These are phyloP conservation scores for Phanerodontia chrysosporium DNA, from an alignment of 768 basidiomycete species.

Conservation along the genomic window DNA sequence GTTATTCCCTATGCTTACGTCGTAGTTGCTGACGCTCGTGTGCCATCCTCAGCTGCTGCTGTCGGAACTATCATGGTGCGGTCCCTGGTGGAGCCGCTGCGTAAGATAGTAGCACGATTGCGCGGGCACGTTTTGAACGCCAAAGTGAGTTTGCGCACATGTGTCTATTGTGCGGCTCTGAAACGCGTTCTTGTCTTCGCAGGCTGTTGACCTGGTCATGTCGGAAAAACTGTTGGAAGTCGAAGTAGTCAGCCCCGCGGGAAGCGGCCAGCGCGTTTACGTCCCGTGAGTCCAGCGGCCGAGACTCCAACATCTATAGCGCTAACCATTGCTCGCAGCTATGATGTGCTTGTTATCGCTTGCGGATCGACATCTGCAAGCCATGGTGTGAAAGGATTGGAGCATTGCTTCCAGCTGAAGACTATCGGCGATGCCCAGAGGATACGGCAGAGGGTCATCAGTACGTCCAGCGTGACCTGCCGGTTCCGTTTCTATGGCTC, in stretches of 20 bases:
- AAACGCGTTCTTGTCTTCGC: background rate
- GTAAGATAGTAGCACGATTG: conserved; percentile 89
- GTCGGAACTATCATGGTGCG: conserved; percentile 93
- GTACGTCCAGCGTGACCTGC: conserved; percentile 34
- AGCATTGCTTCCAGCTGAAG: conserved; percentile 92
- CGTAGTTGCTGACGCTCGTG: conserved; percentile 5
- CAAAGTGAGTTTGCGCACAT: conserved; percentile 29
- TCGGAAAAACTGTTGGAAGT: conserved; percentile 83
- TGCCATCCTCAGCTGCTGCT: conserved; percentile 61
- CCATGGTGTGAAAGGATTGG: conserved; percentile 89
- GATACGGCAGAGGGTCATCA: conserved; percentile 83
- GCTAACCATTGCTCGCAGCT: conserved; percentile 36
- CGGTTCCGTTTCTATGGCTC: too few relatives aligned
- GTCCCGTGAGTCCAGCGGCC: conserved; percentile 62
- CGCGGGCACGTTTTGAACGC: conserved; percentile 86
- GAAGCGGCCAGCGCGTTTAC: conserved; percentile 59
- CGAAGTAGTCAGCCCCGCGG: conserved; percentile 54
- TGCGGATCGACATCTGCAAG: conserved; percentile 87
- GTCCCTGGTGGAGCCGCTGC: conserved; percentile 89
- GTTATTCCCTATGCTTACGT: background rate
- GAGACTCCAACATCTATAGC: too few relatives aligned
- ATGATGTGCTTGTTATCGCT: conserved; percentile 91
- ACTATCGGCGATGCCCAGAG: conserved; percentile 86
- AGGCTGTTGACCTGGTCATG: conserved; percentile 86
- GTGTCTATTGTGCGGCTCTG: too few relatives aligned